Base-by-base conservation (phyloP, 2,329 filamentous ascomycete genomes). In the Botrytis medusae region DNA sequence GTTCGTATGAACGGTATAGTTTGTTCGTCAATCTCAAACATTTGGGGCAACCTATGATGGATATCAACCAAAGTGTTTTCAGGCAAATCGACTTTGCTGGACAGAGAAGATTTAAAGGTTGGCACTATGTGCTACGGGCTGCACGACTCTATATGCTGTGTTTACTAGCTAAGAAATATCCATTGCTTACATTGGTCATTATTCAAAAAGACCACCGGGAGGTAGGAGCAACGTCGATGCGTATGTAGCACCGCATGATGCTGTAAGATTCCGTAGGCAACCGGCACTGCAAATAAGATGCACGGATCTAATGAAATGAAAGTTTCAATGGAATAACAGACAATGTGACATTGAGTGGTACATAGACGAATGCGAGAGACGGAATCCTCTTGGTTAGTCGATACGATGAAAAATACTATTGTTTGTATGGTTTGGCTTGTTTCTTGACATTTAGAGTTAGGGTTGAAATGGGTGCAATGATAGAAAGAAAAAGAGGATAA, bases 21-120 rank as follows among this genome's bases (percentile, higher is more conserved):
- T 63, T 86, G 81, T 57, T 85, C 82, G 77, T 90, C 87, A 80
- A 91, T 89, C 75, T 86, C 81, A 79, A 91, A 88, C 83, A 89
- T 88, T 62, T 72, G 69, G 64, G 69, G 71, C 54, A 74, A 63
- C 69, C 77, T 79, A 51, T 57, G 54, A 69, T 57, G 59, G 46
- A 68, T 14, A 46, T 60, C 51, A 60, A 46, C 44, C 37, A 68
- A 51, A 46, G 62, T 68, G 32, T 68, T 40, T 44, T 32, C 48
- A 32, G 32, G 10, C n/a, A 37, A 37, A 46, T 34, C 46, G 37
- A 65, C 1, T 32, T 46, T 25, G n/a, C 25, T 40, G 59, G n/a
- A 44, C 37, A 51, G 46, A 29, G 34, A 63, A 37, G 20, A 51
- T 62, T 57, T 57, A 54, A 69, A 63, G 64, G 14, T 44, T 51